Base-by-base conservation (phyloP, 2,329 filamentous ascomycete species). In the Clarireedia monteithiana region DNA sequence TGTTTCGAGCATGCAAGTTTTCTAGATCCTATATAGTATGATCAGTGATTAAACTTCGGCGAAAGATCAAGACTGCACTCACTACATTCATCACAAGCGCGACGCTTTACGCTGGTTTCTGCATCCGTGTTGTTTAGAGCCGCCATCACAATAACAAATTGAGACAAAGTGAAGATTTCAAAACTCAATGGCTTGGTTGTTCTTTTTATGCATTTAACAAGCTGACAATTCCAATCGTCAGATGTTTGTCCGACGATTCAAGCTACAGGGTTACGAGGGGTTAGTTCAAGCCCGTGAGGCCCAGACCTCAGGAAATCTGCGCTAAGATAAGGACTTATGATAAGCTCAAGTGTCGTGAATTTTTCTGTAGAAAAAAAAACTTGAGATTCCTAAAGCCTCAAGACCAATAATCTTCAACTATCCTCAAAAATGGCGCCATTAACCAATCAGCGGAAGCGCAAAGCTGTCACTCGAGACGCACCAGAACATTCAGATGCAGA, bases 71-170 rank as follows among this genome's bases (percentile, higher is more conserved):
- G 27, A 34, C 51, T 24, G n/a, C 20, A 75, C 81, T 70, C 75
- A 86, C 83, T 77, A 70, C 83, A 86, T 68, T 85, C 82, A 68
- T 86, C 83, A 69, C 83, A 86, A 59, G 83, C 82, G 48, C 81
- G 76, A 60, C 80, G 81, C 65, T 82, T 85, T 58, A 72, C 66
- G 12, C 57, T 61, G 23, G 60, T 23, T 12, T 60, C 50, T 15
- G 58, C 59, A 36, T 55, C 26, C 26, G 36, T 55, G 6, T 48
- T 24, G 30, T 50, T n/a, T 40, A 58, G 30, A n/a, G 58, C 20
- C 55, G 58, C 20, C 55, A 63, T 60, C 9, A 54, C 56, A 44
- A 60, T 38, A 23, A 52, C 48, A 7, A 49, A 23, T n/a, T n/a
- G 3, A 10, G 4, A 50, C 2, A 6, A 14, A 7, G 39, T 7